Evolutionary conservation across 768 basidiomycete species (phyloP), one percentile per base, ranked within the genome.

Genomic region (Gloeopeniophorella convolvens): DNA sequence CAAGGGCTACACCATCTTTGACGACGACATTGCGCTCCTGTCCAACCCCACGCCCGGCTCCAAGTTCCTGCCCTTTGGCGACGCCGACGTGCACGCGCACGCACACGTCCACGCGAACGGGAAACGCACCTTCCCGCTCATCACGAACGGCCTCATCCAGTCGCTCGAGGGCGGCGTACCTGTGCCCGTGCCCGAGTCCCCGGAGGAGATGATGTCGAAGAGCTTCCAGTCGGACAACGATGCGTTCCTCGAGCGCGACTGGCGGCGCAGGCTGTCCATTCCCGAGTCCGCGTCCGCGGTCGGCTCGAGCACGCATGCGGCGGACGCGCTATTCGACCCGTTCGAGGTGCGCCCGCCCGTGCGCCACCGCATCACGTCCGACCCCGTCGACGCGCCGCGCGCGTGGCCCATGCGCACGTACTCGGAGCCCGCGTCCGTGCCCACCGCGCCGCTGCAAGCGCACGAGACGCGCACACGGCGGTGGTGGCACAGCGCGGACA

Each of bases 31-130:
- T 31, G 63, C 69, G n/a, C 61, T 68, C 23, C 50, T 67, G 26
- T 50, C 59, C 16, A 62, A 59, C 33, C 59, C 48, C 23, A 39
- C 48, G 13, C 59, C 52, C 34, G 51, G 54, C n/a, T 59, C 63
- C 9, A 67, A 66, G 3, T 82, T 83, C 62, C 74, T 76, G 28
- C 78, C 81, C 6, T 84, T 85, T 55, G 64, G 63, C 40, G 80
- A 80, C 50, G 48, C 63, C 34, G 72, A 73, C 33, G 54, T n/a
- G 55, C 45, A 43, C n/a, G 39, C 48, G 18, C 47, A 44, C 48
- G 55, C 54, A 20, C 62, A 55, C 23, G 57, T 63, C 1, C 62
- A 62, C n/a, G 57, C 60, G 23, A 61, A 65, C 46, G 57, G 72
- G 36, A 72, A 73, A 11, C 66, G 65, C 24, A 74, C 76, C 21